Percentiles rank a stretch among this genome's conserved stretches.
Evolutionary conservation across 371 early-diverging fungal genomes (phyloP).

Genomic region (Actinomortierella ambigua): DNA sequence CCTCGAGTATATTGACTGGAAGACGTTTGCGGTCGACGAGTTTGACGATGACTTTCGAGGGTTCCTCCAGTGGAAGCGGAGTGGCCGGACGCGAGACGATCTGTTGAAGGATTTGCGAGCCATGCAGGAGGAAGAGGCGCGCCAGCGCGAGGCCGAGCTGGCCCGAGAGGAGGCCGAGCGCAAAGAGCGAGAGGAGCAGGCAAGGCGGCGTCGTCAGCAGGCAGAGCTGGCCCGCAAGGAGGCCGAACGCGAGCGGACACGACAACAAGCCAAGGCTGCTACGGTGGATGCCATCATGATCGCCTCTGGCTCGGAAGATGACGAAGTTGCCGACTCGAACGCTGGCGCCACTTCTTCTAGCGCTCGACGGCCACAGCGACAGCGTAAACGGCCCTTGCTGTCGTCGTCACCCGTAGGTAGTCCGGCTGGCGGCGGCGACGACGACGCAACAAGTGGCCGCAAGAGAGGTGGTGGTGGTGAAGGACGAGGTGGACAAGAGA

Average conservation of each 20-base stretch:
- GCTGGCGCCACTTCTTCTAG: no score
- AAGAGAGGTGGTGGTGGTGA: no score
- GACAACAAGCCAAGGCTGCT: background rate
- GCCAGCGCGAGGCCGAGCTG: constrained; percentile 13
- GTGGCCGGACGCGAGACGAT: constrained; percentile 1
- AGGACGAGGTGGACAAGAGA: no score
- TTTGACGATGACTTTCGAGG: no score
- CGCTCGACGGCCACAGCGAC: no score
- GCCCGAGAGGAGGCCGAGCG: background rate
- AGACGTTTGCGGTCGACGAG: background rate
- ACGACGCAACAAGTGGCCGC: background rate
- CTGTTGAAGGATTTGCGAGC: constrained; percentile 13
- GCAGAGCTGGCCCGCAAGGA: background rate
- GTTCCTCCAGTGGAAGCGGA: constrained; percentile 21
- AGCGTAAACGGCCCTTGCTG: no score
- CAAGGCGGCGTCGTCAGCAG: background rate
- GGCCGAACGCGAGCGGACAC: background rate
- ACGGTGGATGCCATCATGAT: background rate
- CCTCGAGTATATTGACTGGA: constrained; percentile 38
- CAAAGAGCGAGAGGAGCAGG: background rate
- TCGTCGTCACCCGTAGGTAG: no score
- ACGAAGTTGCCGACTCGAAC: no score
- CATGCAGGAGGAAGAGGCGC: constrained; percentile 14
- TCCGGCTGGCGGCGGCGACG: background rate
- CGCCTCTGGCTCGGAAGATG: no score